Percentiles rank a stretch among this genome's conserved stretches.
These are phyloP conservation scores for Vanrija sp. DNA, from an alignment of 1,284 basidiomycete genomes.

Conservation along the genomic window DNA sequence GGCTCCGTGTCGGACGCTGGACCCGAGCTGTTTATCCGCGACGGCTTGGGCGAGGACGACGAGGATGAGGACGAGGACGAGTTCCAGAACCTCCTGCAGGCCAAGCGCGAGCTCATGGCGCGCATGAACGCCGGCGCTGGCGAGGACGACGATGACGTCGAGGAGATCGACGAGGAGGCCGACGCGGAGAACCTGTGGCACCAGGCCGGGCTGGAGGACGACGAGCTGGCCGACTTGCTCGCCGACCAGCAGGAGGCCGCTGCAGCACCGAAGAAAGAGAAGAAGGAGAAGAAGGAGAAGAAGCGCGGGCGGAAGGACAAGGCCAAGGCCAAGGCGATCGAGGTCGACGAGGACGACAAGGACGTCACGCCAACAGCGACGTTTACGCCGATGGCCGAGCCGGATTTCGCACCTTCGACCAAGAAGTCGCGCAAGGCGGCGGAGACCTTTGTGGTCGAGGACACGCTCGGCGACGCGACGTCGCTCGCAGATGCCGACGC, in stretches of 20 bases:
- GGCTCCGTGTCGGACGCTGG: slow-evolving; percentile 54
- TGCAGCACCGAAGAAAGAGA: slow-evolving; percentile 20
- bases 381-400: slow-evolving; percentile 34
- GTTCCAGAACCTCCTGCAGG: slow-evolving; percentile 24
- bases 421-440: slow-evolving; percentile 25
- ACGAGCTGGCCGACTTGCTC: slow-evolving; percentile 39
- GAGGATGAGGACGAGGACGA: slow-evolving; percentile 42
- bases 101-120: slow-evolving; percentile 23
- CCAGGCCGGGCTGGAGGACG: slow-evolving; percentile 38
- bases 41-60: slow-evolving; percentile 26
- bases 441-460: slow-evolving; percentile 43
- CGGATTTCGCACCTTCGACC: slow-evolving; percentile 24
- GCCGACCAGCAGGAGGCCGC: slow-evolving; percentile 25
- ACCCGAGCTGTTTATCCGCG: slow-evolving; percentile 23
- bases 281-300: slow-evolving; percentile 42
- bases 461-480: slow-evolving; percentile 71
- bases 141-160: slow-evolving; percentile 21
- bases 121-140: slow-evolving; percentile 18
- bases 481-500: slow-evolving; percentile 66
- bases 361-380: slow-evolving; percentile 25
- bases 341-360: slow-evolving; percentile 8
- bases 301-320: slow-evolving; percentile 41
- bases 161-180: slow-evolving; percentile 26
- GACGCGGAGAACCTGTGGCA: slow-evolving; percentile 38
- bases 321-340: slow-evolving; percentile 29